Base-by-base conservation (phyloP, 768 basidiomycete species). In the Mycena rosella region DNA sequence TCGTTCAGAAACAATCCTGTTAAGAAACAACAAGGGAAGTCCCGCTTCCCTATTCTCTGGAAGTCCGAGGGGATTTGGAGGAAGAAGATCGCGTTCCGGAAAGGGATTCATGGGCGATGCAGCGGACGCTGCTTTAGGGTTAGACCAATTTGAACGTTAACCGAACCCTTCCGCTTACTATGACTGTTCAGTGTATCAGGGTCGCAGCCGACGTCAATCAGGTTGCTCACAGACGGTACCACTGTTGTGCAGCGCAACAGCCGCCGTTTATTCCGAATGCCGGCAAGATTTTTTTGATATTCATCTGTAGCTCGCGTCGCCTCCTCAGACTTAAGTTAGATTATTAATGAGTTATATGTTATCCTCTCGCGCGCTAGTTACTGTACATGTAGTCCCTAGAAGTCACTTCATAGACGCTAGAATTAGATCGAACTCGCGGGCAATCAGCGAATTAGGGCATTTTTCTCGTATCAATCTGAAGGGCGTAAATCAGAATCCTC, bases 361-460 rank as follows among this genome's bases (percentile, higher is more conserved):
- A n/a, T n/a, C n/a, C n/a, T n/a, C n/a, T n/a, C n/a, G n/a, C n/a
- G n/a, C n/a, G n/a, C n/a, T n/a, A n/a, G n/a, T n/a, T n/a, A n/a
- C n/a, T n/a, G n/a, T n/a, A 29, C 3, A 36, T 57, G 24, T 14
- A 45, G 15, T n/a, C n/a, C n/a, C n/a, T 26, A 54, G 40, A 54
- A n/a, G n/a, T 51, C 77, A 93, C 75, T 90, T 92, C 91, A 94
- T 93, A 4, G 85, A 85, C 10, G 86, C 76, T 15, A 84, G 81
- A 36, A 92, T 80, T 70, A 85, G 85, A 49, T 93, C 92, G 24
- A 96, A 78, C 77, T 97, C 96, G 56, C 96, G 82, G 47, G 87
- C 86, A 55, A 95, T 89, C 77, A 96, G 77, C 1, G 91, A 89
- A 76, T 96, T 95, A 15, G 96, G 95, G 71, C 90, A 92, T 60